Evolutionary conservation across 768 basidiomycete genomes (phyloP).

Genomic region (Hygrocybe punicea): DNA sequence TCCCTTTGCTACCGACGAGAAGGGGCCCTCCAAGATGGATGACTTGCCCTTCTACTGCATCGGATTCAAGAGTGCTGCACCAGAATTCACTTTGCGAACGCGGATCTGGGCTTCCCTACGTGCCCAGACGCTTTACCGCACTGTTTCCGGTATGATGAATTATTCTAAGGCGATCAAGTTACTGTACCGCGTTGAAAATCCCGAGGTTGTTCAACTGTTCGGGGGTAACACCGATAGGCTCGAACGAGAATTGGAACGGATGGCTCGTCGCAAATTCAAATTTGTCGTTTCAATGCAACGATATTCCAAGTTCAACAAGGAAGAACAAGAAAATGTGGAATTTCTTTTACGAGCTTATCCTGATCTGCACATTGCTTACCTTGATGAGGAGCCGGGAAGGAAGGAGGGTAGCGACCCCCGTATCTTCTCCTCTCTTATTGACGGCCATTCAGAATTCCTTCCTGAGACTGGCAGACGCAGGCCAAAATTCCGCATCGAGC

Average conservation of each 20-base stretch:
- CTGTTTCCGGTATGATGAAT: slow-evolving; percentile 99
- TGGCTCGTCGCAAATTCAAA: slow-evolving; percentile 98
- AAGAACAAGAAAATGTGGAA: slow-evolving; percentile 98
- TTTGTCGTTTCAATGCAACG: slow-evolving; percentile 99
- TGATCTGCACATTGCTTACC: slow-evolving; percentile 96
- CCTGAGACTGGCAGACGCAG: slow-evolving; percentile 82
- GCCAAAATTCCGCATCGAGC: slow-evolving; percentile 97
- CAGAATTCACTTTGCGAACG: slow-evolving; percentile 96
- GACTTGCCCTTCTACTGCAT: slow-evolving; percentile 98
- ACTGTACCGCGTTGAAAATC: slow-evolving; percentile 98
- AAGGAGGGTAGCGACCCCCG: slow-evolving; percentile 95
- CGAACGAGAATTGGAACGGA: slow-evolving; percentile 93
- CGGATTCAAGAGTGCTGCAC: slow-evolving; percentile 98
- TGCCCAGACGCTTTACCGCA: slow-evolving; percentile 97
- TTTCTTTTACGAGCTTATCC: slow-evolving; percentile 97
- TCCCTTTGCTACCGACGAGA: slow-evolving; percentile 72
- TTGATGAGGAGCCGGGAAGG: slow-evolving; percentile 91
- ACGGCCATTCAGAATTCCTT: slow-evolving; percentile 95
- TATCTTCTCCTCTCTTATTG: slow-evolving; percentile 94
- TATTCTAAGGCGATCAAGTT: slow-evolving; percentile 99
- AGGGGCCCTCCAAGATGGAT: slow-evolving; percentile 76
- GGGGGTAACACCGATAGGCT: slow-evolving; percentile 97
- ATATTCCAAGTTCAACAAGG: slow-evolving; percentile 99
- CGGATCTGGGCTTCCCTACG: slow-evolving; percentile 99
- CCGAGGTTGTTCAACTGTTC: slow-evolving; percentile 95